Base-by-base conservation (phyloP, 495 filamentous ascomycete genomes). In the Cenococcum geophilum region DNA sequence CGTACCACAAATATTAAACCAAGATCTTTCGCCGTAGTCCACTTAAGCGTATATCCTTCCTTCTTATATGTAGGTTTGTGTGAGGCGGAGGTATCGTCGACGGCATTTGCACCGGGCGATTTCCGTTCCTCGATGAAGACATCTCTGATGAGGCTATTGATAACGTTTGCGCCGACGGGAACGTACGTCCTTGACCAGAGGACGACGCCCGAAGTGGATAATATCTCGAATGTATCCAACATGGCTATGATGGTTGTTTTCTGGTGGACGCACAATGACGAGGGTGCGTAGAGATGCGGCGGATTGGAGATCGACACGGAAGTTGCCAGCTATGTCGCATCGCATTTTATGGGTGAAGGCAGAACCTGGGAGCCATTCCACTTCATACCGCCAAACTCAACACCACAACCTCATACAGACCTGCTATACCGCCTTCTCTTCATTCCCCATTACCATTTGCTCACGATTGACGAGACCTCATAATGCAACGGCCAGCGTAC, bases 101-200 rank as follows among this genome's bases (percentile, higher is more conserved):
- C 82, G 60, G 79, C 77, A 64, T 77, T 80, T 42, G 76, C 77
- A 52, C 82, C 81, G 40, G 86, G 79, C 57, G 80, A 79, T 37
- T 87, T 86, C 70, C 84, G 85, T 74, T 97, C 93, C 75, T 97
- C 95, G 71, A 98, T 96, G 76, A 98, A 92, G 71, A 97, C 87
- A 73, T 97, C 91, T 72, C 84, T 84, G 77, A 98, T 95, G 73
- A 97, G 87, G 76, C 86, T 87, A 77, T 98, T 95, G 76, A 98
- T 84, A 51, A 97, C 78, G 66, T 87, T 86, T 21, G 88, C 78
- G 69, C 83, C 88, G 67, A 95, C 83, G 0, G 88, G 79, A 36
- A 84, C 83, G 73, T 93, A 96, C 4, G 84, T 86, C 69, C 87
- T 86, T 34, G 93, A 97, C 93, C 93, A 98, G 43, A 98, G 80